Base-by-base conservation (phyloP, 73 alveolate genomes). In the Urostyla sp. region DNA sequence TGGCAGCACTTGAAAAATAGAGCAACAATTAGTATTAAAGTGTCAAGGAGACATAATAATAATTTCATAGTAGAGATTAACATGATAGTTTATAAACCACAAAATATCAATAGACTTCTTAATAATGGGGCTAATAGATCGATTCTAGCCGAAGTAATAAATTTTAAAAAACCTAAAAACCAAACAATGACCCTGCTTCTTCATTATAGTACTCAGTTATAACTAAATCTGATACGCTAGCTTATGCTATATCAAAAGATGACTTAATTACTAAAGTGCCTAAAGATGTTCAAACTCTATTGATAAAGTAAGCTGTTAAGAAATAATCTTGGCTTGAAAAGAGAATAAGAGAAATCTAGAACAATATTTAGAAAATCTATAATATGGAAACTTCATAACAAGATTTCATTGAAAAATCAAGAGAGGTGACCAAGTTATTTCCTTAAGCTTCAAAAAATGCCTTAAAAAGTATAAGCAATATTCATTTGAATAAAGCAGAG, bases 171-270 rank as follows among this genome's bases (percentile, higher is more conserved):
- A 23, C 10, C 34, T 3, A 2, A 30, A 32, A 32, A 7, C 8
- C 34, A 59, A 59, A 23, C 76, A 40, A n/a, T 18, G 76, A 30
- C 5, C 13, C 37, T 13, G 31, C 76, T 28, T 59, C n/a, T n/a
- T n/a, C n/a, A n/a, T n/a, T n/a, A n/a, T n/a, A n/a, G n/a, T n/a
- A 59, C 30, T 59, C 76, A 36, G 76, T 59, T 6, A 59, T 59
- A 10, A 55, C 76, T 11, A 59, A 59, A 35, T 35, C 76, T 10
- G 37, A 59, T 59, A 40, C 37, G 16, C 32, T 5, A 32, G 76
- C 76, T 16, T 59, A n/a, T 59, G 6, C 57, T 34, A 59, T 59
- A 7, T 6, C 56, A 8, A 59, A 34, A 21, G 76, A 59, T 35
- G 76, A 59, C 37, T 21, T 59, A 59, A 59, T 59, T 52, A 11